Evolutionary conservation across 164 flowering plant genomes (phyloP), one percentile per base, ranked within the genome.

Genomic region (Malania oleifera): DNA sequence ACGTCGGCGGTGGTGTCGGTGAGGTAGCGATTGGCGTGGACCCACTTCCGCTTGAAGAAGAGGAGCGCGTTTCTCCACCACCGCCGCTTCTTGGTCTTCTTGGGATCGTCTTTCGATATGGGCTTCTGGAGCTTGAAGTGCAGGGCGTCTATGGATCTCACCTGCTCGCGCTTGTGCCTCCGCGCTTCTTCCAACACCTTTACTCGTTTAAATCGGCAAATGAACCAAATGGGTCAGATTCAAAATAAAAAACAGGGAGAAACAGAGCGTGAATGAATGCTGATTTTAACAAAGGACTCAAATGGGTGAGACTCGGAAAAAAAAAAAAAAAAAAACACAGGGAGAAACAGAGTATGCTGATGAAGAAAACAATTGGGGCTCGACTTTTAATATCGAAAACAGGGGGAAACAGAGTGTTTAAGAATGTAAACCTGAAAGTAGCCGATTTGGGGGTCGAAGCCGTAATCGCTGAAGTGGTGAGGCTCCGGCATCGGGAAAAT

Each of bases 401-500:
- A 19, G 44, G 4, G 37, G 14, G 43, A 25, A 19, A 22, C 35
- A 13, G 22, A 20, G 24, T 9, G 34, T n/a, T 25, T 60, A 29
- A n/a, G 14, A 26, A 15, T 1, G 26, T 3, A 51, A 27, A 83
- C 95, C 89, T 89, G 95, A 57, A 85, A 85, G 54, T 85, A 87
- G 67, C 84, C 81, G 74, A 87, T 78, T 47, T 89, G 95, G 5
- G 93, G 88, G 59, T 88, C 95, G 62, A 91, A 91, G 51, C 96
- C 98, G 61, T 91, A 88, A 75, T 92, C 98, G 59, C 84, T 89
- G 81, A 88, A 88, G 56, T 81, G 91, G 8, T 85, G 87, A 37
- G 85, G 85, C 52, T 84, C 73, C 3, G 80, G 72, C 64, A 80
- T 76, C 1, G 93, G 86, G 57, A 85, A 87, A 9, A 91, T 56